Conservation (phyloP, 2,329 filamentous ascomycete species). For the Aspergillus brasiliensis region DNA sequence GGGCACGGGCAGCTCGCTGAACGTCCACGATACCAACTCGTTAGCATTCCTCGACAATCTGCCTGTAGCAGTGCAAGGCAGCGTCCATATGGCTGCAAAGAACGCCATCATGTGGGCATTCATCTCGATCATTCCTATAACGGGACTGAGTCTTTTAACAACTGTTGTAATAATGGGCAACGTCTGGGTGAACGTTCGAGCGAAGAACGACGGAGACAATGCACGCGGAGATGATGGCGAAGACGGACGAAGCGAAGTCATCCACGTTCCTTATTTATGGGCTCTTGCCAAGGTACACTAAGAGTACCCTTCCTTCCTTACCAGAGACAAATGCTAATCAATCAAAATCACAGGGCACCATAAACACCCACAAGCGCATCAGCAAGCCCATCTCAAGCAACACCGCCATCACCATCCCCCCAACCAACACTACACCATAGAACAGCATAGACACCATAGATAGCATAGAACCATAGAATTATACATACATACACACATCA, state of each 20-base stretch:
- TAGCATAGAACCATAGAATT: not conserved
- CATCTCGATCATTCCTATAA: conserved; percentile 62
- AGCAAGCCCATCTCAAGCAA: conserved; percentile 20
- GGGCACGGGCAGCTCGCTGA: conserved; percentile 28
- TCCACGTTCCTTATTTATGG: conserved; percentile 35
- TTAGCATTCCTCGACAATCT: conserved; percentile 42
- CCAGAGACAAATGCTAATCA: not conserved
- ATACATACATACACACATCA: not conserved
- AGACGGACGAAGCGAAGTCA: conserved; percentile 30
- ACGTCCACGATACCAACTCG: conserved; percentile 38
- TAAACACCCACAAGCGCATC: conserved; percentile 28
- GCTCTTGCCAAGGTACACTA: conserved; percentile 31
- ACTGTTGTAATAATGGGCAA: conserved; percentile 52
- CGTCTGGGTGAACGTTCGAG: conserved; percentile 51
- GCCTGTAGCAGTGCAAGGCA: conserved; percentile 36
- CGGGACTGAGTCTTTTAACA: conserved; percentile 52
- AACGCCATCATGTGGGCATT: conserved; percentile 68
- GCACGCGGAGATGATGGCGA: conserved; percentile 8
- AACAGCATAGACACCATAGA: not conserved
- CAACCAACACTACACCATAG: not conserved
- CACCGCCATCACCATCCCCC: not conserved
- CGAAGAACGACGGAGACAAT: conserved; percentile 20
- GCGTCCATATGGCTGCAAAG: conserved; percentile 49
- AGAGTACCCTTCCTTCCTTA: too few relatives aligned
- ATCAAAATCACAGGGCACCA: conserved; percentile 20